Conservation (phyloP, 2,329 filamentous ascomycete species). For the Aspergillus novofumigatus region DNA sequence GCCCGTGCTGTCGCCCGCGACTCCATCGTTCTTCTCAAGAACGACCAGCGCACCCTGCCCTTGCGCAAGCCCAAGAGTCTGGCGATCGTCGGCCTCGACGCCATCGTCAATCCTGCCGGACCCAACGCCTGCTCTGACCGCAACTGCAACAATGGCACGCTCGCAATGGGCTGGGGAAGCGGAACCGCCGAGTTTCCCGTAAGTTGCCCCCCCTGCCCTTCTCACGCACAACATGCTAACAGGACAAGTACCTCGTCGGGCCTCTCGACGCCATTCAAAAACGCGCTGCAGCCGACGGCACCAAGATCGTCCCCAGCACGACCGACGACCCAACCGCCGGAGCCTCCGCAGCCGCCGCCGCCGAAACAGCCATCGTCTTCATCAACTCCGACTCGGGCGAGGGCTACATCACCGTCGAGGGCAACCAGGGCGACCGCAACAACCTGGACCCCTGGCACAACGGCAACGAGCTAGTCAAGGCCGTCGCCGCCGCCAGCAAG, state of each 20-base stretch:
- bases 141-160: constrained; percentile 62
- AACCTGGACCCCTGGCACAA: constrained; percentile 27
- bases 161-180: constrained; percentile 72
- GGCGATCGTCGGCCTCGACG: constrained; percentile 49
- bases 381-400: constrained; percentile 48
- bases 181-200: constrained; percentile 65
- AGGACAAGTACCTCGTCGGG: constrained; percentile 39
- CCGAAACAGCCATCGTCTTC: constrained; percentile 45
- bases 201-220: not conserved
- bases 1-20: constrained; percentile 43
- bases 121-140: constrained; percentile 57
- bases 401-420: constrained; percentile 49
- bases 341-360: constrained; percentile 33
- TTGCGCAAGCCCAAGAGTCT: constrained; percentile 45
- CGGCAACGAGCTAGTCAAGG: constrained; percentile 41
- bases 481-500: constrained; percentile 55
- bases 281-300: constrained; percentile 34
- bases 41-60: constrained; percentile 40
- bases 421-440: constrained; percentile 52
- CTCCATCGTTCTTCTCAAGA: constrained; percentile 47
- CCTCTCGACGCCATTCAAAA: constrained; percentile 41
- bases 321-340: constrained; percentile 36
- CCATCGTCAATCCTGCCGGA: constrained; percentile 42
- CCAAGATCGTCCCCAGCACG: constrained; percentile 40
- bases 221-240: not conserved